A percentile compares a stretch with the other conserved stretches of the same genome.
Evolutionary conservation across 495 filamentous ascomycete species (phyloP).

Genomic region (Aspergillus panamensis): DNA sequence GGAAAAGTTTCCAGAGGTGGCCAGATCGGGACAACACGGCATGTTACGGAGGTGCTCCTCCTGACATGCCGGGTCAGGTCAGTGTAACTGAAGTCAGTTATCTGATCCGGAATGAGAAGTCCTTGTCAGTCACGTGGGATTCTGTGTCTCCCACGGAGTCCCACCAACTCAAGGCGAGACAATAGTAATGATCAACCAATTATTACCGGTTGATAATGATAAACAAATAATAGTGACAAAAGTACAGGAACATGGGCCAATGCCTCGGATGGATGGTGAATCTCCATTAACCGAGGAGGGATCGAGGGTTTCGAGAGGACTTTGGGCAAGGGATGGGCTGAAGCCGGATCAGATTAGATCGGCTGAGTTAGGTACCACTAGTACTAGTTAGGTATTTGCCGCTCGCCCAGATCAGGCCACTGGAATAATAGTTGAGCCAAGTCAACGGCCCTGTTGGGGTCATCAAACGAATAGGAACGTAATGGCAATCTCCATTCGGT

Average conservation of each 20-base stretch:
- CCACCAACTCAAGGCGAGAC: no score
- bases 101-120: constrained; percentile 20
- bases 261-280: constrained; percentile 2
- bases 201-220: not conserved
- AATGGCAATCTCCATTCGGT: no score
- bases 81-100: constrained; percentile 8
- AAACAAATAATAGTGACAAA: not conserved
- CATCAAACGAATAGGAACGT: no score
- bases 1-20: not conserved
- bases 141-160: not conserved
- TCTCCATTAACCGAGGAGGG: constrained; percentile 11
- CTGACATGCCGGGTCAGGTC: not conserved
- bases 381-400: no score
- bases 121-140: constrained; percentile 1
- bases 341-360: constrained; percentile 30
- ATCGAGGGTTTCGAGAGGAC: not conserved
- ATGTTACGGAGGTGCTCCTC: not conserved
- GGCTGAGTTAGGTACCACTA: no score
- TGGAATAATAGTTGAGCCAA: no score
- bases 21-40: not conserved
- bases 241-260: not conserved
- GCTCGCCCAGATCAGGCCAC: constrained; percentile 13
- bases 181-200: not conserved
- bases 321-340: not conserved
- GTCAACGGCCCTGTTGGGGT: no score